phyloP scores from a whole-genome alignment of 345 rosid species.

The Brassica cretica region DNA sequence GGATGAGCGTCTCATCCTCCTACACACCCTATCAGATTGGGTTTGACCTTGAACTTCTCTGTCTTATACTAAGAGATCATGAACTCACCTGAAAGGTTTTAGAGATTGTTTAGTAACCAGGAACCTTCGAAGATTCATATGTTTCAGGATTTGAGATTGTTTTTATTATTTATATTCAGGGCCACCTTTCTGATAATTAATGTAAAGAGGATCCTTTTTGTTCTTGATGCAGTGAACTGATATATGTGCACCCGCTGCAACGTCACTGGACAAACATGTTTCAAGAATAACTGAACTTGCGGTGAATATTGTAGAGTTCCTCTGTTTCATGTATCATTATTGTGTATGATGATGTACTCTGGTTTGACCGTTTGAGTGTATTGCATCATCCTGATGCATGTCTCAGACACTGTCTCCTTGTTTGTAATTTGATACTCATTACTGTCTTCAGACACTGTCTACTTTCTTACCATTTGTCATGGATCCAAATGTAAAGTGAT shows the following conservation, averaged over 20 bases:
- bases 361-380: constrained; percentile 25
- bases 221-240: constrained; percentile 46
- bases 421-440: constrained; percentile 17
- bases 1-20: background rate
- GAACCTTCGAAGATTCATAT: too few species aligned
- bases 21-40: too few species aligned
- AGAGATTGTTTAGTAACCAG: too few species aligned
- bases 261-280: constrained; percentile 20
- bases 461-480: background rate
- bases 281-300: constrained; percentile 22
- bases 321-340: constrained; percentile 26
- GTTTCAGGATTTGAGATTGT: too few species aligned
- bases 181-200: too few species aligned
- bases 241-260: constrained; percentile 26
- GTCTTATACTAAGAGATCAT: too few species aligned
- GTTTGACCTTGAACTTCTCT: too few species aligned
- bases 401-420: background rate
- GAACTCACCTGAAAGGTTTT: too few species aligned
- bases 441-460: constrained; percentile 8
- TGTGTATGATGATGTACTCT: constrained; percentile 26
- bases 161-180: too few species aligned
- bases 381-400: constrained; percentile 13
- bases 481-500: background rate
- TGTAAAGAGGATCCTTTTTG: too few species aligned
- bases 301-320: constrained; percentile 29